Percentiles rank a stretch among this genome's conserved stretches.
These are phyloP conservation scores for Plasmodium gallinaceum DNA, from an alignment of 169 alveolate genomes.

Conservation along the genomic window DNA sequence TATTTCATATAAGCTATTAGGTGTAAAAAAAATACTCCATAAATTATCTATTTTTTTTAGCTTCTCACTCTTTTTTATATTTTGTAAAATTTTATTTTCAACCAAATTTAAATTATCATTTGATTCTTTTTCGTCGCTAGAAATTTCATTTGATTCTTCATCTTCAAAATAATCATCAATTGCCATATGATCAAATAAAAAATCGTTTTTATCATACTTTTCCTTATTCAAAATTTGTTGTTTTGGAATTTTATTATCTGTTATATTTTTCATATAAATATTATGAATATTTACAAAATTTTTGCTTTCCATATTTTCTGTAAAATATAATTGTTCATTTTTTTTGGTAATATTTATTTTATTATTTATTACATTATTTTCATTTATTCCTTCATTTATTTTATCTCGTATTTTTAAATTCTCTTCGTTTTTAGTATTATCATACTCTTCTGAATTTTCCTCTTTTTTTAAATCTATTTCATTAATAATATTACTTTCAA, in stretches of 20 bases:
- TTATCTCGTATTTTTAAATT: not conserved
- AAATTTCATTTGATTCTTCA: not conserved
- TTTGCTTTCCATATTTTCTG: too few species aligned
- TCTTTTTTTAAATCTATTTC: not conserved
- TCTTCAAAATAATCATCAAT: not conserved
- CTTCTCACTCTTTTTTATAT: conserved; percentile 40
- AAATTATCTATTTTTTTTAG: conserved; percentile 18
- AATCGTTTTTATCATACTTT: too few species aligned
- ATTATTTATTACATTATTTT: not conserved
- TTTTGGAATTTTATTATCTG: too few species aligned
- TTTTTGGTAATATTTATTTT: too few species aligned
- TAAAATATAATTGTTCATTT: too few species aligned
- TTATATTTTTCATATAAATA: too few species aligned
- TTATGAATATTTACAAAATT: too few species aligned
- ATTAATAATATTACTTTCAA: not conserved
- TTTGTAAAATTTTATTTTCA: conserved; percentile 12
- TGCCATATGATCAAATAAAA: too few species aligned
- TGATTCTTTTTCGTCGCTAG: conserved; percentile 1
- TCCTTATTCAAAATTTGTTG: too few species aligned
- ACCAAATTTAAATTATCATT: not conserved
- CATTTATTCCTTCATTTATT: not conserved
- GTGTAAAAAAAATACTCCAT: conserved; percentile 60
- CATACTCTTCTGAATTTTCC: not conserved
- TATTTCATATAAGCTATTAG: conserved; percentile 59
- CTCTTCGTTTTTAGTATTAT: not conserved